Percentiles rank a stretch among this genome's conserved stretches.
phyloP scores from a whole-genome alignment of 2,329 filamentous ascomycete species.

The Diaporthe citrichinensis region DNA sequence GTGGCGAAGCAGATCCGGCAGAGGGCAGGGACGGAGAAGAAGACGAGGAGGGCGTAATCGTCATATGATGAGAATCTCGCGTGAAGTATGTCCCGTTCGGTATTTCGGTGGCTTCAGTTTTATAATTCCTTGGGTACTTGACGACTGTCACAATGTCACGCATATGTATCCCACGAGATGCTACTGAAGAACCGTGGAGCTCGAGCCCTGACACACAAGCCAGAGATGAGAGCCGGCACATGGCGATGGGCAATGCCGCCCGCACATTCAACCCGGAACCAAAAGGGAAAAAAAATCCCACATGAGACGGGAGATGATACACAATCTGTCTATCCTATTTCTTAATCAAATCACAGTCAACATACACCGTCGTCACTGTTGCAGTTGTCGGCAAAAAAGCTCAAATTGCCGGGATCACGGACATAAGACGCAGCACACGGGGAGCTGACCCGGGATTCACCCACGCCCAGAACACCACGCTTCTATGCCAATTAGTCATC shows the following conservation, averaged over 20 bases:
- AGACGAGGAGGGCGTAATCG: not conserved
- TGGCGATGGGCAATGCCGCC: not conserved
- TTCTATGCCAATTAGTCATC: not conserved
- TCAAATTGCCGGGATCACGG: too few relatives aligned
- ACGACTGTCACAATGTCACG: too few relatives aligned
- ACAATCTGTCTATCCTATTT: not conserved
- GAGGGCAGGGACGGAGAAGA: not conserved
- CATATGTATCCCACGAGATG: not conserved
- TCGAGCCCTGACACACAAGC: fast-evolving
- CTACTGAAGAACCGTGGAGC: not conserved
- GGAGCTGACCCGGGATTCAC: too few relatives aligned
- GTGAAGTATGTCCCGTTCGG: not conserved
- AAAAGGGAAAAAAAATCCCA: not conserved
- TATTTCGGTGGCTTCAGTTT: not conserved
- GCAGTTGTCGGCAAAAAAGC: too few relatives aligned
- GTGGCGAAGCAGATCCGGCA: slow-evolving; percentile 16
- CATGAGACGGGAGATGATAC: too few relatives aligned
- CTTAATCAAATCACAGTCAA: too few relatives aligned
- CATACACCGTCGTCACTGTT: too few relatives aligned
- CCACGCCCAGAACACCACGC: not conserved
- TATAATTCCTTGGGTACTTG: fast-evolving
- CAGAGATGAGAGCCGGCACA: not conserved
- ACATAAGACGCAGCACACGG: not conserved
- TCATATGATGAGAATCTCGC: not conserved
- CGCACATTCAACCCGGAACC: not conserved